Percentiles rank a stretch among this genome's conserved stretches.
Conservation (phyloP, 2,329 filamentous ascomycete species). For the Diplodia mutila region DNA sequence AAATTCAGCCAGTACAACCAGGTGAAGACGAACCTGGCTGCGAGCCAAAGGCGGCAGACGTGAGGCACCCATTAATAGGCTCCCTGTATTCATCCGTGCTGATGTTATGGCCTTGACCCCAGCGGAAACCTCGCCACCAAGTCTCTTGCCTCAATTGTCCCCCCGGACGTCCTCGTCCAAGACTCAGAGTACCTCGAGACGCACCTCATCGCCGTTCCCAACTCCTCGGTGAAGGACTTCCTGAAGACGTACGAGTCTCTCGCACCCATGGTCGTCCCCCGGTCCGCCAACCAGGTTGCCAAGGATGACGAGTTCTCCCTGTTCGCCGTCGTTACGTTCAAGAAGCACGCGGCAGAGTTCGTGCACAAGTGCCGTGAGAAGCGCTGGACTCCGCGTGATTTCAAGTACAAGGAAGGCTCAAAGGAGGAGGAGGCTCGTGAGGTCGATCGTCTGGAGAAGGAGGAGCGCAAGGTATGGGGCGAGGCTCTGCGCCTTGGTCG, state of each 20-base stretch:
- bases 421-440: conserved; percentile 88
- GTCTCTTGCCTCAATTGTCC: conserved; percentile 88
- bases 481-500: conserved; percentile 85
- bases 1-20: conserved; percentile 96
- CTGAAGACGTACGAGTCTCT: conserved; percentile 86
- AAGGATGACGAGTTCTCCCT: conserved; percentile 89
- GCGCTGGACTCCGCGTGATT: conserved; percentile 93
- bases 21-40: conserved; percentile 80
- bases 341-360: conserved; percentile 86
- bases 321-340: conserved; percentile 89
- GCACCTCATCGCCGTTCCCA: conserved; percentile 87
- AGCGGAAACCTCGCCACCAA: conserved; percentile 93
- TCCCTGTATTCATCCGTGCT: not conserved
- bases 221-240: conserved; percentile 81
- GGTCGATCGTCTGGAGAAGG: conserved; percentile 76
- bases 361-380: conserved; percentile 88
- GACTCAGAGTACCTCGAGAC: conserved; percentile 97
- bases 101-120: not conserved
- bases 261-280: conserved; percentile 88
- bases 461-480: conserved; percentile 90
- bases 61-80: conserved; percentile 47
- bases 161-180: conserved; percentile 71
- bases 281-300: conserved; percentile 78
- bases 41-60: conserved; percentile 87
- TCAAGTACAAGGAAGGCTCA: conserved; percentile 88